phyloP scores from a whole-genome alignment of 1,284 basidiomycete species.

The Sparassis latifolia region DNA sequence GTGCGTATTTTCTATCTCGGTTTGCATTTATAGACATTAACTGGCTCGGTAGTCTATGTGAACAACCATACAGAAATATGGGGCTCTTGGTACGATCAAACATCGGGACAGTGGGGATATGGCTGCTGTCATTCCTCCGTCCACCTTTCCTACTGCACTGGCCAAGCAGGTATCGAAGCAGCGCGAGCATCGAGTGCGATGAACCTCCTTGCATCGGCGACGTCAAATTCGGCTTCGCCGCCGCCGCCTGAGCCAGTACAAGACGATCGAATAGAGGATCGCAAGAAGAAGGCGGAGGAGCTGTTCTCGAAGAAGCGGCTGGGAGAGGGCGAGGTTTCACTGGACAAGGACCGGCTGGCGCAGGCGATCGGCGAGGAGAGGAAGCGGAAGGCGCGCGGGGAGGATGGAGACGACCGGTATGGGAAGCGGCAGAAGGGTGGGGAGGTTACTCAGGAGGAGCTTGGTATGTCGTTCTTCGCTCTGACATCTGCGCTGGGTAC shows the following conservation, averaged over 20 bases:
- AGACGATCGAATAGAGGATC: slow-evolving; percentile 26
- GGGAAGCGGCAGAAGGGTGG: slow-evolving; percentile 52
- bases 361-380: slow-evolving; percentile 74
- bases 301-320: slow-evolving; percentile 63
- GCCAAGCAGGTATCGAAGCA: slow-evolving; percentile 82
- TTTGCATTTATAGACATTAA: slow-evolving; percentile 2
- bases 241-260: slow-evolving; percentile 18
- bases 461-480: slow-evolving; percentile 52
- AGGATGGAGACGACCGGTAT: slow-evolving; percentile 44
- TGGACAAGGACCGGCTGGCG: slow-evolving; percentile 65
- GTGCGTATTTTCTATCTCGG: slow-evolving; percentile 37
- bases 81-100: slow-evolving; percentile 90
- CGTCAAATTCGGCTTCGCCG: slow-evolving; percentile 11
- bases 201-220: slow-evolving; percentile 44
- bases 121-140: slow-evolving; percentile 89
- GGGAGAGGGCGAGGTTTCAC: slow-evolving; percentile 68
- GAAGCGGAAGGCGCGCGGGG: slow-evolving; percentile 66
- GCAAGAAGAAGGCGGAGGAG: slow-evolving; percentile 44
- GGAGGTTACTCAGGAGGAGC: slow-evolving; percentile 90
- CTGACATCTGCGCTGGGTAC: background rate
- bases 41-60: slow-evolving; percentile 54
- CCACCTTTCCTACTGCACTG: slow-evolving; percentile 91
- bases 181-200: slow-evolving; percentile 63
- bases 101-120: slow-evolving; percentile 82
- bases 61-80: slow-evolving; percentile 94